Conservation (phyloP, 148 eudicot genomes). For the Spergularia bocconei region DNA sequence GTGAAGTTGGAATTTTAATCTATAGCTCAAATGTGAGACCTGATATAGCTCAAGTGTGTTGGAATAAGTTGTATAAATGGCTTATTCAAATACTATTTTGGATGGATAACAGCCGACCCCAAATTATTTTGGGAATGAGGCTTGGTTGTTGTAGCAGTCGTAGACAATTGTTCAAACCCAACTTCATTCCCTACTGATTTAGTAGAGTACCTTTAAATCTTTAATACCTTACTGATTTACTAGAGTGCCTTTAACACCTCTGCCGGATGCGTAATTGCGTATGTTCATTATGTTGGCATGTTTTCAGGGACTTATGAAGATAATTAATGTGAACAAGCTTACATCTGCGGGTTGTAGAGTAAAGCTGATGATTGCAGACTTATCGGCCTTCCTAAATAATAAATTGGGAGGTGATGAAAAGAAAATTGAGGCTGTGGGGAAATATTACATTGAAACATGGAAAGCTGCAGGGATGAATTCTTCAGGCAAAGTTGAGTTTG, state of each 20-base stretch:
- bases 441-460: slow-evolving; percentile 89
- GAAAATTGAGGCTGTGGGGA: slow-evolving; percentile 79
- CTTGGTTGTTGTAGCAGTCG: too few species aligned
- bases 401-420: slow-evolving; percentile 92
- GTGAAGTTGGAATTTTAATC: too few species aligned
- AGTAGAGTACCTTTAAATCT: background rate
- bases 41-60: background rate
- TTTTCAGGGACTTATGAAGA: slow-evolving; percentile 81
- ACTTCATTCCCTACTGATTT: background rate
- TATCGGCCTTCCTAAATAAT: slow-evolving; percentile 84
- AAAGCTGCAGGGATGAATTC: slow-evolving; percentile 76
- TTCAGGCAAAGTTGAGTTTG: slow-evolving; percentile 74
- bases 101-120: background rate
- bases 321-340: slow-evolving; percentile 78
- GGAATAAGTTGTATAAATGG: background rate
- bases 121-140: too few species aligned
- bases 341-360: slow-evolving; percentile 88
- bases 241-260: background rate
- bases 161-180: background rate
- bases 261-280: background rate
- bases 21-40: background rate
- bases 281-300: slow-evolving; percentile 3
- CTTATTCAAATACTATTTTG: background rate
- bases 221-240: background rate
- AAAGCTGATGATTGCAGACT: slow-evolving; percentile 86